Conservation (phyloP, 768 basidiomycete genomes). For the Tylopilus subfusipes region DNA sequence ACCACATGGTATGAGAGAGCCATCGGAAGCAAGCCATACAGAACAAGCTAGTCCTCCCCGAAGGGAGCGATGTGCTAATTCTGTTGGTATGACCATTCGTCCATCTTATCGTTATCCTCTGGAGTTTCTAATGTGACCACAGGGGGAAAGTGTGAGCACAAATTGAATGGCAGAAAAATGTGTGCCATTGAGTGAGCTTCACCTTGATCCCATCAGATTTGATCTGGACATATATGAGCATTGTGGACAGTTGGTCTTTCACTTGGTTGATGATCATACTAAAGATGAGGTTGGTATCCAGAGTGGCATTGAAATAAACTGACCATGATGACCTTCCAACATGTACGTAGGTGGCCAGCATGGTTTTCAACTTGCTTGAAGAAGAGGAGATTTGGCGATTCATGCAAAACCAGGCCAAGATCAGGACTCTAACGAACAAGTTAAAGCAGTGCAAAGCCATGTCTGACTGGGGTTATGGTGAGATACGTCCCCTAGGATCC, state of each 20-base stretch:
- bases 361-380: neutral
- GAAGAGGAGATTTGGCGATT: neutral
- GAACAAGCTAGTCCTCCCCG: neutral
- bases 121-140: too few species aligned
- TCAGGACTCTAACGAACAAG: neutral
- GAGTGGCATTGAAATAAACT: neutral
- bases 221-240: neutral
- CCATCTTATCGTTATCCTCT: too few species aligned
- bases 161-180: too few species aligned
- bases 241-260: neutral
- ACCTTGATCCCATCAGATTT: fast-evolving
- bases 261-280: neutral
- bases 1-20: neutral
- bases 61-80: neutral
- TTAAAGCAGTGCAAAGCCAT: neutral
- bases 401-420: neutral
- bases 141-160: too few species aligned
- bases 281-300: neutral
- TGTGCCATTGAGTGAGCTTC: fast-evolving
- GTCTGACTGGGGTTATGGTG: neutral
- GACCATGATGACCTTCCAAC: too few species aligned
- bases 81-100: neutral
- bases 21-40: fast-evolving
- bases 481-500: neutral
- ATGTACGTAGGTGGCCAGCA: neutral